These are phyloP conservation scores for Schoenoplectus triqueter DNA, from an alignment of 202 grass and related monocot genomes.

Conservation along the genomic window DNA sequence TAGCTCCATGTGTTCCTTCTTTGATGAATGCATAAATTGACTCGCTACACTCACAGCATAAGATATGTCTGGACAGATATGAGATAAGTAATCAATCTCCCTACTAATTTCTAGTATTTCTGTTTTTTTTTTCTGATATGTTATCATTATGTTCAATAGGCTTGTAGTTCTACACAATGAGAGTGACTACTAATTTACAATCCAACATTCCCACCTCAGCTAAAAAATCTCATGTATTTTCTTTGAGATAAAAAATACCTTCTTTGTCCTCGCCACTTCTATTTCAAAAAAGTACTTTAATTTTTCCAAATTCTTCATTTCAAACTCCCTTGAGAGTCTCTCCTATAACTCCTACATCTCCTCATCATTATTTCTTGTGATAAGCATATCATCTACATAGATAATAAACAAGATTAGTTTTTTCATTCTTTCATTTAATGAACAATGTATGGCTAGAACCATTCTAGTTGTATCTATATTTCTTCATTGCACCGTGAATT, in stretches of 20 bases:
- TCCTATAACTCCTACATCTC: too few relatives aligned
- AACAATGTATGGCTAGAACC: slow-evolving; percentile 18
- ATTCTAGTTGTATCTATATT: slow-evolving; percentile 3
- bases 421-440: background rate
- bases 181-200: background rate
- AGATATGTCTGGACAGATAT: background rate
- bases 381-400: too few relatives aligned
- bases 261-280: slow-evolving; percentile 7
- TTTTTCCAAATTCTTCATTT: too few relatives aligned
- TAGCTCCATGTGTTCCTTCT: background rate
- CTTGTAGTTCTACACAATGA: background rate
- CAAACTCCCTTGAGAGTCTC: too few relatives aligned
- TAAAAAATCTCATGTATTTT: slow-evolving; percentile 8
- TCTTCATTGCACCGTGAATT: background rate
- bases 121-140: background rate
- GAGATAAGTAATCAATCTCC: slow-evolving; percentile 30
- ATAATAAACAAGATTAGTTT: background rate
- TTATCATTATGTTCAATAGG: background rate
- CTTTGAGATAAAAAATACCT: slow-evolving; percentile 9
- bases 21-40: slow-evolving; percentile 15
- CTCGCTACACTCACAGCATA: slow-evolving; percentile 27
- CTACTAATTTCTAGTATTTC: slow-evolving; percentile 26
- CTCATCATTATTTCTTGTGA: too few relatives aligned
- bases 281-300: background rate
- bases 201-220: background rate